Conservation (phyloP, 139 green algal genomes). For the Volvox africanus region DNA sequence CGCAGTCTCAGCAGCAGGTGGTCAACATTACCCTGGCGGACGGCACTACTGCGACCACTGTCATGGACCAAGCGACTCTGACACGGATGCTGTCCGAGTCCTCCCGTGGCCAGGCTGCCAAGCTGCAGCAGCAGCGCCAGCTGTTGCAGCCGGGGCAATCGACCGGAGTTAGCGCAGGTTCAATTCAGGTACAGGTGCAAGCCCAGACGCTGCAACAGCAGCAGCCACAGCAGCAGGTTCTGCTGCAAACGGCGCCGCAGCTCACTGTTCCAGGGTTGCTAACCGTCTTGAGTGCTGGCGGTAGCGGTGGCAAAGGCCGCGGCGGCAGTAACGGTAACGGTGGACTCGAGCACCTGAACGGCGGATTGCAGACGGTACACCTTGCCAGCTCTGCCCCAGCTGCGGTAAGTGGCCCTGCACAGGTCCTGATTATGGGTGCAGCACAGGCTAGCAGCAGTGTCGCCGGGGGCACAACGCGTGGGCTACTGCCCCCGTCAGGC, state of each 20-base stretch:
- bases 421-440: neutral
- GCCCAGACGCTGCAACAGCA: neutral
- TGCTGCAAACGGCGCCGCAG: neutral
- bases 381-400: neutral
- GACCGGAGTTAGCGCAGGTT: neutral
- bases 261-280: neutral
- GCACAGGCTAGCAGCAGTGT: neutral
- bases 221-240: neutral
- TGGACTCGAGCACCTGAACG: neutral
- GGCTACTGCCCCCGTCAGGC: neutral
- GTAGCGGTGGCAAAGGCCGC: neutral
- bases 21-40: slow-evolving; percentile 45
- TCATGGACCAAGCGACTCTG: slow-evolving; percentile 30
- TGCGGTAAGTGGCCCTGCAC: neutral
- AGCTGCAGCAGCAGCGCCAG: neutral
- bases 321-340: neutral
- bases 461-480: neutral
- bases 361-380: slow-evolving; percentile 7
- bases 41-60: slow-evolving; percentile 27
- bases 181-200: slow-evolving; percentile 3
- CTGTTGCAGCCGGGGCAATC: neutral
- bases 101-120: neutral
- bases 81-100: slow-evolving; percentile 30
- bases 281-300: neutral
- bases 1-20: slow-evolving; percentile 8